Base-by-base conservation (phyloP, 305 asterid species). In the Fraxinus paxiana region DNA sequence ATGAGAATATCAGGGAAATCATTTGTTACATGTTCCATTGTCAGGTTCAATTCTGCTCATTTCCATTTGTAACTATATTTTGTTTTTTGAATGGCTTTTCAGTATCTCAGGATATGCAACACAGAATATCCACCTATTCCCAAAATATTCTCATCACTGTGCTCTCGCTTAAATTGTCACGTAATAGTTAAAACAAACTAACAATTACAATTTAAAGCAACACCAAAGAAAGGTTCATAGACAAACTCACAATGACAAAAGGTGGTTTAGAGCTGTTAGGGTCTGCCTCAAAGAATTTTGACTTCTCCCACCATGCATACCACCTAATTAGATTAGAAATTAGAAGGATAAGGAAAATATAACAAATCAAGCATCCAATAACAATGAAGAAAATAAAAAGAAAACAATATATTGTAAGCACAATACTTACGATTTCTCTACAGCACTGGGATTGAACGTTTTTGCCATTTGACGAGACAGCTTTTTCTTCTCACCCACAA, bases 241-340 rank as follows among this genome's bases (percentile, higher is more conserved):
- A 83, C 85, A 83, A 88, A 88, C 98, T 96, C 91, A 93, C 99
- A 75, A 96, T 96, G 34, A 85, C 89, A 84, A 92, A 96, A 24
- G 99, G 85, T 2, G 97, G 97, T 77, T 96, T 96, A 71, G 94
- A 83, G 90, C 98, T 96, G 78, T 82, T 87, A 5, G 96, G 43
- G 71, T 96, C 98, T 77, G 98, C 98, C 83, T 80, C 90, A 15
- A 94, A 94, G 87, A 96, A 94, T 6, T 88, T 88, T 17, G 97
- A 92, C 43, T 87, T 88, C 74, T 96, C 97, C 99, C 98, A 96
- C 99, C 98, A 94, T 4, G 89, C 92, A 86, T 96, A 96, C 99
- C 97, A 96, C 90, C 99, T 94, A 81, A 20, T 28, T 28, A 28
- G 31, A 83, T 48, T 38, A 82, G 82, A 75, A 61, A 77, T 73